Percentiles rank a stretch among this genome's conserved stretches.
phyloP scores from a whole-genome alignment of 2,329 filamentous ascomycete species.

The Byssoonygena ceratinophila region DNA sequence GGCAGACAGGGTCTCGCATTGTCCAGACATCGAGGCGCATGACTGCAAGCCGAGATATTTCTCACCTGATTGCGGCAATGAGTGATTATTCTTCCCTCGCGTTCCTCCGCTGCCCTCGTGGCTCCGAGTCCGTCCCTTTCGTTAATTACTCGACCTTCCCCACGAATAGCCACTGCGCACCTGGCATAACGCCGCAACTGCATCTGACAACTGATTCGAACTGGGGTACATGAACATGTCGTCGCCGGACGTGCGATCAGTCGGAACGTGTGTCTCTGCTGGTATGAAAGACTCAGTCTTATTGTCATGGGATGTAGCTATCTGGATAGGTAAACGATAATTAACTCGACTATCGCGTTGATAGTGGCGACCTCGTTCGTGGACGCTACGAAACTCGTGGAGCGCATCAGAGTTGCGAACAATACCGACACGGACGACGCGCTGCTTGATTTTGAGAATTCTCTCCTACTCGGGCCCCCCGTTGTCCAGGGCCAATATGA shows the following conservation, averaged over 20 bases:
- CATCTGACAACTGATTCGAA: background rate
- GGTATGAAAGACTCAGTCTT: conserved; percentile 3
- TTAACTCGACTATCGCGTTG: too few relatives aligned
- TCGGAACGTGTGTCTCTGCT: conserved; percentile 14
- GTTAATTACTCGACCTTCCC: too few relatives aligned
- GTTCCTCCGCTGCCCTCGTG: background rate
- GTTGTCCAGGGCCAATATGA: conserved; percentile 33
- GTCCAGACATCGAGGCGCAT: background rate
- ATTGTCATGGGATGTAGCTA: background rate
- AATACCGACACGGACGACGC: background rate
- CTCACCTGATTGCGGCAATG: background rate
- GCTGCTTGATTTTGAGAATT: conserved; percentile 25
- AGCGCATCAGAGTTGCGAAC: conserved; percentile 12
- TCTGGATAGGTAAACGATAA: background rate
- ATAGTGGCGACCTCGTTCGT: conserved; percentile 14
- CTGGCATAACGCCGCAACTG: background rate
- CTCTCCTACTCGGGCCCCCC: conserved; percentile 26
- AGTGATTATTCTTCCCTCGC: background rate
- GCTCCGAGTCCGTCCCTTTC: too few relatives aligned
- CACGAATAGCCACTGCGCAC: background rate
- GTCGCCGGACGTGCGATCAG: conserved; percentile 13
- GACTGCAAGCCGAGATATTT: background rate
- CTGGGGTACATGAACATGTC: conserved; percentile 3
- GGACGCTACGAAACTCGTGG: conserved; percentile 14
- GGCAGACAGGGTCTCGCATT: background rate